Base-by-base conservation (phyloP, 305 asterid genomes). In the Stenogyne calaminthoides region DNA sequence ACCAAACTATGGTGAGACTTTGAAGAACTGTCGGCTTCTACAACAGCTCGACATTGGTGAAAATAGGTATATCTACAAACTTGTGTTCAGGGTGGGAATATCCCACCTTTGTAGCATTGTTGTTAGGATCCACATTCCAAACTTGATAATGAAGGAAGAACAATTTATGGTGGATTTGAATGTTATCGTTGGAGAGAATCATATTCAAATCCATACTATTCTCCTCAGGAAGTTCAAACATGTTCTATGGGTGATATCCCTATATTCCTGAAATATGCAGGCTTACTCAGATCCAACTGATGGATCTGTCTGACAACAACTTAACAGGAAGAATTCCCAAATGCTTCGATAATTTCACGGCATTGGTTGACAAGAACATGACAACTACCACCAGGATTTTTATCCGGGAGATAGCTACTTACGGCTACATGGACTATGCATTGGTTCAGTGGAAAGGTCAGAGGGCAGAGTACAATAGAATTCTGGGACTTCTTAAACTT, bases 1-100 rank as follows among this genome's bases (percentile, higher is more conserved):
- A n/a, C 83, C 86, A 20, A 25, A n/a, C n/a, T n/a, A n/a, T n/a
- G n/a, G n/a, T n/a, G n/a, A 77, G 7, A 9, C 71, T 56, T 55
- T 80, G 69, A 32, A 32, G 36, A 32, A 32, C 1, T 32, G 36
- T 32, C 36, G 36, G 4, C 7, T 4, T 32, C 36, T 46, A 2
- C 54, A 46, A 46, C 19, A 46, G 7, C 1, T 46, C 18, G 54
- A 46, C 54, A 46, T 46, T 46, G 54, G 54, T 46, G 54, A 46
- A 46, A 46, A 46, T 5, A 46, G 18, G 54, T n/a, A n/a, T n/a
- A n/a, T n/a, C n/a, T n/a, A n/a, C n/a, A n/a, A n/a, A n/a, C n/a
- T n/a, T n/a, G n/a, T n/a, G n/a, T n/a, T n/a, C n/a, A n/a, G n/a
- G n/a, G n/a, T n/a, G n/a, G n/a, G n/a, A n/a, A n/a, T n/a, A n/a